Evolutionary conservation across 2,329 filamentous ascomycete genomes (phyloP), one percentile per base, ranked within the genome.

Genomic region (Monilinia aucupariae): DNA sequence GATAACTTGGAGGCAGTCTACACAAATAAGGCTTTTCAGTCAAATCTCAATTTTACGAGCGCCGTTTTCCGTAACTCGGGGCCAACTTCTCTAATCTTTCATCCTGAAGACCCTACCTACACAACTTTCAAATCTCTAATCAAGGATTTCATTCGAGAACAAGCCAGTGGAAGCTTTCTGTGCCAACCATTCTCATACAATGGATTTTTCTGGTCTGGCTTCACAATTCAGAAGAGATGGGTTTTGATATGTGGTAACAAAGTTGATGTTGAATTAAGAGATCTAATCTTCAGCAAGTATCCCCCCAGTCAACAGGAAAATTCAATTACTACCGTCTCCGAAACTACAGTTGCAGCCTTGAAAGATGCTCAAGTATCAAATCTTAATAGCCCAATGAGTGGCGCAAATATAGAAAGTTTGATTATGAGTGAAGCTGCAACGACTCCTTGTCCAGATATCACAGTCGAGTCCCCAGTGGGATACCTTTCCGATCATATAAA

Each of bases 401-500:
- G 59, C 34, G 25, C 27, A 53, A 37, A 47, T 20, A 53, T 34
- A 15, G 39, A 53, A 32, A 27, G 43, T 27, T 7, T 20, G 2
- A 45, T 32, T 25, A 34, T 25, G 27, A 47, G 39, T 53, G 59
- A 61, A 12, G 34, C 37, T 22, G 3, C 32, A n/a, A 41, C 10
- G 17, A 45, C 10, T 10, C 39, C 49, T 15, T 22, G 34, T 17
- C 47, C 59, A 45, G 53, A 56, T 20, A n/a, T 37, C 22, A 10
- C 13, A 7, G n/a, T 17, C 20, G 53, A 56, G 17, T 32, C 27
- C 7, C 39, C 53, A 8, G 25, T 56, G 22, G 78, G 85, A 12
- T 80, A 80, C 37, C 78, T 92, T 37, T 86, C 87, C 2, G 75
- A 80, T 4, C 90, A 93, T 71, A 87, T 92, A 50, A 82, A 80